Base-by-base conservation (phyloP, 2,329 filamentous ascomycete species). In the Penicillium corylophilum region DNA sequence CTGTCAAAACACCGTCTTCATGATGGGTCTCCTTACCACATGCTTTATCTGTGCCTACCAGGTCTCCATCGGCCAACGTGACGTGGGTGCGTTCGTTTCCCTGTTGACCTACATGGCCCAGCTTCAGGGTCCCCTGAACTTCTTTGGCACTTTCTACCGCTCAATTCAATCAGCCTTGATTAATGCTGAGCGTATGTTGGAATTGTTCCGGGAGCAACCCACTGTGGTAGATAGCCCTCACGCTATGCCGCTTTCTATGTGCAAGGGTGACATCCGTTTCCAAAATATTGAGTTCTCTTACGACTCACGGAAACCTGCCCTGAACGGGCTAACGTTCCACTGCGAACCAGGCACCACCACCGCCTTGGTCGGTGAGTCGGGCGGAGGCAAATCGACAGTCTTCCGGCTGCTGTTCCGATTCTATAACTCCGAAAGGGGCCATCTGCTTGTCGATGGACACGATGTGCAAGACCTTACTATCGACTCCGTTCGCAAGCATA, bases 151-250 rank as follows among this genome's bases (percentile, higher is more conserved):
- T 0, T 97, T 97, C 70, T 99, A 97, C 72, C 84, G 93, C 45
- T 94, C 91, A 55, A 93, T 97, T 5, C 94, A 97, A 73, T 94
- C 92, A 62, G 89, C 93, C 47, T 89, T 99, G 87, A 97, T 99
- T 67, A 96, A 95, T 52, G 92, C 93, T 4, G 94, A 99, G 77
- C 86, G 94, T 16, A 86, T 99, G 70, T 77, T 99, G 48, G 94
- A 97, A 72, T 79, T 99, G 16, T 97, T 99, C 82, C 95, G 96
- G 72, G 94, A 97, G 65, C 85, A 90, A 63, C 93, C 94, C 0
- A 95, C 90, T 0, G 93, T 99, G 24, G 80, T 93, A 7, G 94
- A 99, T 69, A 80, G 80, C 15, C 84, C 86, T 0, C 77, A 80
- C 48, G 89, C 87, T 1, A 72, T 77, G 42, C 76, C 81, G 0